Conservation (phyloP, 2,329 filamentous ascomycete genomes). For the Aspergillus sclerotialis region DNA sequence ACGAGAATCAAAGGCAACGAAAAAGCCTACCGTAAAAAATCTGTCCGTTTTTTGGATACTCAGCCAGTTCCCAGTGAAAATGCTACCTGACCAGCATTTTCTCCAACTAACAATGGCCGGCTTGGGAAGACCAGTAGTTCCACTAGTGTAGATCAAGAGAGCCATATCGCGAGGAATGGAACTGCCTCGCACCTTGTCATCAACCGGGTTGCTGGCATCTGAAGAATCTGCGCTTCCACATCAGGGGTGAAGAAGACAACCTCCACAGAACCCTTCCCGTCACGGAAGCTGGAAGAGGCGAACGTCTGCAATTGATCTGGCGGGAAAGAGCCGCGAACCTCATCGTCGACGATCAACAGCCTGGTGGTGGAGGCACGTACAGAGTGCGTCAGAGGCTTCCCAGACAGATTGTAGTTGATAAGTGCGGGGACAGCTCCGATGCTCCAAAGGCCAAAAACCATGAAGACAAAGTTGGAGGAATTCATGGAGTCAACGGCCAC, state of each 20-base stretch:
- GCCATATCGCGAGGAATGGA: constrained; percentile 52
- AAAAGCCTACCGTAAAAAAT: constrained; percentile 60
- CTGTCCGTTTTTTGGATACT: constrained; percentile 56
- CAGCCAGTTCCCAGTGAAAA: constrained; percentile 51
- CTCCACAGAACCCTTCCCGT: constrained; percentile 43
- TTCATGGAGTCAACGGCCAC: constrained; percentile 79
- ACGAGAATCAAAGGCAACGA: background rate
- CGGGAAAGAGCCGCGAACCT: constrained; percentile 48
- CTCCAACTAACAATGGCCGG: constrained; percentile 68
- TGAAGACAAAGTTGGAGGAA: constrained; percentile 66
- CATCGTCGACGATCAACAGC: constrained; percentile 64
- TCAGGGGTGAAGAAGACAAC: constrained; percentile 58
- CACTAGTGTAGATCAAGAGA: constrained; percentile 75
- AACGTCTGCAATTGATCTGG: constrained; percentile 37
- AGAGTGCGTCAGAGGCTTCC: constrained; percentile 66
- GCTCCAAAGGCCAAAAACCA: constrained; percentile 73
- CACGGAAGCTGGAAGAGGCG: constrained; percentile 30
- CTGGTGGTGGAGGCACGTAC: constrained; percentile 60
- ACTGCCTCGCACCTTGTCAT: constrained; percentile 51
- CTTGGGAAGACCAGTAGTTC: constrained; percentile 79
- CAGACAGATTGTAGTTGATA: constrained; percentile 78
- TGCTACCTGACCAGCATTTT: constrained; percentile 52
- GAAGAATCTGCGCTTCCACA: constrained; percentile 48
- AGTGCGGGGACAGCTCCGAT: constrained; percentile 78
- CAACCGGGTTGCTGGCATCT: constrained; percentile 48